phyloP scores from a whole-genome alignment of 148 eudicot genomes.

The Fagopyrum homotropicum region DNA sequence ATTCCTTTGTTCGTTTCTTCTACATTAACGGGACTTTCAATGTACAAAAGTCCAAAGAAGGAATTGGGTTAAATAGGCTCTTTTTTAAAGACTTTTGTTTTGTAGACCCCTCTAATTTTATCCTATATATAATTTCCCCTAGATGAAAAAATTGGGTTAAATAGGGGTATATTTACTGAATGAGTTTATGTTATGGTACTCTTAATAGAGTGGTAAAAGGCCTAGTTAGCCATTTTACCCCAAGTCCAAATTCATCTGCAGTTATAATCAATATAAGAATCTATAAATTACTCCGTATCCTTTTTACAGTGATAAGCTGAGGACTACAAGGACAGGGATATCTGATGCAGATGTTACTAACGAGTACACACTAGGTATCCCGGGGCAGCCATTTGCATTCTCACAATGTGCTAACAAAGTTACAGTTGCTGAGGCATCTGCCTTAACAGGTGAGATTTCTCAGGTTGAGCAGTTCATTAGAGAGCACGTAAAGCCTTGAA shows the following conservation, averaged over 20 bases:
- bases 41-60: not conserved
- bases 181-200: too few species aligned
- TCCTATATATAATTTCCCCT: too few species aligned
- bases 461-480: conserved; percentile 73
- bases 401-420: conserved; percentile 76
- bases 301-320: conserved; percentile 59
- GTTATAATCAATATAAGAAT: not conserved
- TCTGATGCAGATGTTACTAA: conserved; percentile 71
- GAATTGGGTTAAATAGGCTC: too few species aligned
- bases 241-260: not conserved
- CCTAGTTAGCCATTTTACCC: too few species aligned
- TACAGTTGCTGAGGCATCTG: conserved; percentile 72
- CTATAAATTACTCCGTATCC: not conserved
- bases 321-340: conserved; percentile 70
- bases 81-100: too few species aligned
- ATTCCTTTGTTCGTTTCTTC: not conserved
- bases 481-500: conserved; percentile 40
- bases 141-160: too few species aligned
- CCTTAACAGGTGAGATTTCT: conserved; percentile 56
- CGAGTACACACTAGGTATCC: conserved; percentile 62
- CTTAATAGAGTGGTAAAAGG: too few species aligned
- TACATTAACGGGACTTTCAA: not conserved
- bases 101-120: too few species aligned
- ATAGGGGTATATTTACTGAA: too few species aligned
- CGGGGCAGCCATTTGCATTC: conserved; percentile 70